Evolutionary conservation across 441 rosid genomes (phyloP), one percentile per base, ranked within the genome.

Genomic region (Arabidopsis lyrata): DNA sequence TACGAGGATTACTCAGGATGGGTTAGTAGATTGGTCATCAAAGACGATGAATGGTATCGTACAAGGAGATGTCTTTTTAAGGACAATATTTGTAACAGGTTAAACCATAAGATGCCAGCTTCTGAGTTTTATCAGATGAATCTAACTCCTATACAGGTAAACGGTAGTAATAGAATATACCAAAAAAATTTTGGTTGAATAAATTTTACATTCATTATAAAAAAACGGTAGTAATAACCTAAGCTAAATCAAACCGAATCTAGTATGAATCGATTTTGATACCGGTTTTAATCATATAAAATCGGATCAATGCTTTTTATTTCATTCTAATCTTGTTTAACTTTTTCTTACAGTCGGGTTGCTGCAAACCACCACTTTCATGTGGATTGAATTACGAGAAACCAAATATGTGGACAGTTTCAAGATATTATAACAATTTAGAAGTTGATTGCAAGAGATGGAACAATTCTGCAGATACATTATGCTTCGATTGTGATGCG

Each of bases 1-100:
- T 20, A 59, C 5, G 77, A 77, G 0, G 80, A 77, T 59, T 77
- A 72, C 73, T 77, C 80, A 15, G 73, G 58, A 49, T 72, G 80
- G 80, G 77, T 77, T 42, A 68, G 68, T 59, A 72, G 80, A 50
- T 41, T 77, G 68, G 69, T 77, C 32, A 53, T 77, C 14, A 77
- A 77, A 66, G 64, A 77, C n/a, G 80, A 77, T 57, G 77, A 77
- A 42, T 77, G 77, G 80, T 66, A 77, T 52, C 80, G 80, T 57
- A 77, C 38, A 4, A 71, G 62, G 22, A 77, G 77, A 71, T 77
- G 80, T 44, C 77, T 77, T 59, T 63, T 65, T 44, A 71, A 66
- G 11, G 50, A 27, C 18, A 72, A 72, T 66, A 58, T 60, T 47
- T 77, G 80, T 66, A 66, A 44, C 63, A 24, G 10, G 4, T 22